Percentiles rank a stretch among this genome's conserved stretches.
Conservation (phyloP, 2,329 filamentous ascomycete species). For the Talaromyces sp. region DNA sequence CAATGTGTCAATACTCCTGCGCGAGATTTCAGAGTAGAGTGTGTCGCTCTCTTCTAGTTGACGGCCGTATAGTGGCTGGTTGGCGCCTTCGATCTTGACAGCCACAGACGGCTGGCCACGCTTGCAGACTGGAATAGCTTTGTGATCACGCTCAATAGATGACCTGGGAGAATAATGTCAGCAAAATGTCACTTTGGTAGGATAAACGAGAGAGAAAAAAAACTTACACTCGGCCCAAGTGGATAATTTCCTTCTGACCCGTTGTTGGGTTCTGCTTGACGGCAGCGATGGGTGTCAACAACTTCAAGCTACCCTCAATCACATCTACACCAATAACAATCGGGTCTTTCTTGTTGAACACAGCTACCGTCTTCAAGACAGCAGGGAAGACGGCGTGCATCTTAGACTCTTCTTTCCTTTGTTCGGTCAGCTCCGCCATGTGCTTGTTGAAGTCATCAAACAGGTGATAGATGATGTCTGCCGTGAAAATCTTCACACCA, state of each 20-base stretch:
- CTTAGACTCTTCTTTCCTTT: slow-evolving; percentile 95
- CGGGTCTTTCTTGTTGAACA: slow-evolving; percentile 97
- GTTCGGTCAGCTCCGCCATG: slow-evolving; percentile 78
- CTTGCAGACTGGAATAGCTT: slow-evolving; percentile 86
- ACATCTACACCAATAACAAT: slow-evolving; percentile 97
- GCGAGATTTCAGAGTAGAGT: slow-evolving; percentile 82
- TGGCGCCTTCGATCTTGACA: slow-evolving; percentile 90
- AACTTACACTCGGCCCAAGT: slow-evolving; percentile 87
- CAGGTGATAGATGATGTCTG: slow-evolving; percentile 97
- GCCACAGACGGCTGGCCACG: slow-evolving; percentile 96
- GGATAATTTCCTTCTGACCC: slow-evolving; percentile 75
- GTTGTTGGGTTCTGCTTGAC: slow-evolving; percentile 78
- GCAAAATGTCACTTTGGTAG: slow-evolving; percentile 7
- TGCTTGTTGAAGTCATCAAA: slow-evolving; percentile 96
- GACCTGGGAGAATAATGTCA: slow-evolving; percentile 53
- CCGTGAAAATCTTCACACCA: slow-evolving; percentile 95
- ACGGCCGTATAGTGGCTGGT: slow-evolving; percentile 90
- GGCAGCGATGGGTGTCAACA: slow-evolving; percentile 85
- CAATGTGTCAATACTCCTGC: slow-evolving; percentile 84
- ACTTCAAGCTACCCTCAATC: slow-evolving; percentile 75
- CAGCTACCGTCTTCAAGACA: slow-evolving; percentile 78
- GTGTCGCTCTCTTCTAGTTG: slow-evolving; percentile 88
- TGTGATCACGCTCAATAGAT: slow-evolving; percentile 96
- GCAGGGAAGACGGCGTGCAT: slow-evolving; percentile 96
- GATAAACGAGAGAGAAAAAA: background rate